A percentile compares a stretch with the other conserved stretches of the same genome.
phyloP scores from a whole-genome alignment of 2,329 filamentous ascomycete genomes.

The Aspergillus sojae region DNA sequence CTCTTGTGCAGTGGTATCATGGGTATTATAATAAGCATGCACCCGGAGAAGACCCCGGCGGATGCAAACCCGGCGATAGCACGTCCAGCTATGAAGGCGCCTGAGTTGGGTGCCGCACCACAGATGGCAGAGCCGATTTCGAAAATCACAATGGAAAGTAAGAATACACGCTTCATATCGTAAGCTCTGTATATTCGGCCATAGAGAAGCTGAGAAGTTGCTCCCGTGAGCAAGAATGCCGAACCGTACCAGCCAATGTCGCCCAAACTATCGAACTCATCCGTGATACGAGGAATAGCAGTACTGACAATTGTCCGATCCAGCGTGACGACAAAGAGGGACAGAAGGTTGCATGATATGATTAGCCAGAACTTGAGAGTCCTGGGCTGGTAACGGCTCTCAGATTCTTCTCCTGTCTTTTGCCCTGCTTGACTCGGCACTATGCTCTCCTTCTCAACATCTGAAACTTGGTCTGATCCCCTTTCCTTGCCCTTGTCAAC shows the following conservation, averaged over 20 bases:
- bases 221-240: constrained; percentile 34
- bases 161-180: neutral
- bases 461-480: neutral
- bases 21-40: neutral
- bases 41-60: neutral
- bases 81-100: constrained; percentile 10
- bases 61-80: constrained; percentile 8
- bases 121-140: constrained; percentile 11
- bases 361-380: neutral
- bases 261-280: constrained; percentile 38
- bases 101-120: constrained; percentile 2
- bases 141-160: constrained; percentile 7
- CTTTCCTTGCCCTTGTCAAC: neutral
- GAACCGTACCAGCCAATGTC: constrained; percentile 43
- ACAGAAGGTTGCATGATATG: neutral
- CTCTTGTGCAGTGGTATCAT: constrained; percentile 1
- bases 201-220: constrained; percentile 31
- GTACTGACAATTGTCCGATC: constrained; percentile 34
- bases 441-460: neutral
- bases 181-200: constrained; percentile 30
- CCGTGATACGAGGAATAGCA: constrained; percentile 38
- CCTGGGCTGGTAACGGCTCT: neutral
- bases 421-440: neutral
- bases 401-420: neutral
- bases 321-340: neutral